Base-by-base conservation (phyloP, 345 rosid genomes). In the Gynandropsis gynandra region DNA sequence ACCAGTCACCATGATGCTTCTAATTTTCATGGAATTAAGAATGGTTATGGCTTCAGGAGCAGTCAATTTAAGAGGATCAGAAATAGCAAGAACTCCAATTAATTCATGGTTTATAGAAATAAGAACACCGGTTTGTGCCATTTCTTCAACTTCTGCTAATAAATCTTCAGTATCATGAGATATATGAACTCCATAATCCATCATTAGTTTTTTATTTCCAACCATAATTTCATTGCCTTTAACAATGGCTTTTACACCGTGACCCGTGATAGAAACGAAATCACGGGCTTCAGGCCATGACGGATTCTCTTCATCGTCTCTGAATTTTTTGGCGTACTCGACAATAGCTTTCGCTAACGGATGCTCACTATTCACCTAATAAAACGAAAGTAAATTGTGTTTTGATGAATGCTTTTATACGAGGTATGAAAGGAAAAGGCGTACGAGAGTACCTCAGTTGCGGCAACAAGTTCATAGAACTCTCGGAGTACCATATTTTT, bases 1-100 rank as follows among this genome's bases (percentile, higher is more conserved):
- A 67, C 98, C 98, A 0, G 98, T 92, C 16, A 82, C 96, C 85
- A 92, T 76, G 52, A 92, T 79, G 78, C 87, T 87, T 65, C 45
- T 58, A 40, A 90, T 79, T 12, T 75, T 67, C 98, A 90, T 82
- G 4, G 89, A 80, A 63, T 76, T 82, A 33, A 90, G 82, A 60
- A 87, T 74, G 6, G 95, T 73, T 50, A 87, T 75, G 67, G 81
- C 89, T 68, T 76, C 89, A 1, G 12, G 62, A 24, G 93, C 95
- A 12, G 80, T 81, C 0, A 93, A 83, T 40, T 87, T 92, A 47
- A 92, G 18, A 7, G 79, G 95, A 73, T 92, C 98, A 5, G 93
- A 80, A 56, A 92, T 72, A 12, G 87, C 89, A 4, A 92, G 24
- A 24, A 77, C 89, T 65, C 93, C 98, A 10, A 47, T 66, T 47